Evolutionary conservation across 495 filamentous ascomycete genomes (phyloP).

Genomic region (Thozetella sp.): DNA sequence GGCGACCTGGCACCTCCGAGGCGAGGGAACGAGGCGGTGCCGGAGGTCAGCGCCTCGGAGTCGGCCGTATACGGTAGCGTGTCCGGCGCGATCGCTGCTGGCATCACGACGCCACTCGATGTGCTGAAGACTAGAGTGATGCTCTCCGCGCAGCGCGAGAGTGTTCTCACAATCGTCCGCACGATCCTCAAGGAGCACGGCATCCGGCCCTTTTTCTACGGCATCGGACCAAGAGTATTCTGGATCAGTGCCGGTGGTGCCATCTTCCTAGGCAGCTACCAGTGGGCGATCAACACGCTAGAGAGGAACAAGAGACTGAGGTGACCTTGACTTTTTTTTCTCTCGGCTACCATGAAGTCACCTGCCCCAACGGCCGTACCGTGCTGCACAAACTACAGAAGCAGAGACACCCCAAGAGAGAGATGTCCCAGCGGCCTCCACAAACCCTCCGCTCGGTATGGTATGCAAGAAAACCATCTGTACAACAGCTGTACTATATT

Average conservation of each 20-base stretch:
- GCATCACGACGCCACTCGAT: conserved; percentile 89
- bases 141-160: conserved; percentile 67
- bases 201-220: conserved; percentile 77
- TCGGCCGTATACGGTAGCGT: conserved; percentile 85
- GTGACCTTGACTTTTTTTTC: background rate
- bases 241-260: conserved; percentile 96
- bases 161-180: conserved; percentile 59
- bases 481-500: conserved; percentile 8
- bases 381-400: no score
- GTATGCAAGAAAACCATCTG: conserved; percentile 7
- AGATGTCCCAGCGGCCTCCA: conserved; percentile 4
- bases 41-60: conserved; percentile 69
- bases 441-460: background rate
- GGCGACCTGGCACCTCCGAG: conserved; percentile 12
- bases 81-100: conserved; percentile 84
- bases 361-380: no score
- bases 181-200: conserved; percentile 73
- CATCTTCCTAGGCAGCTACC: conserved; percentile 95
- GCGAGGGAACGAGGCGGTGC: conserved; percentile 35
- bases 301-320: conserved; percentile 25
- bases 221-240: conserved; percentile 83
- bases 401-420: no score
- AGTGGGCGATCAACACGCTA: conserved; percentile 80
- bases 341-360: conserved; percentile 10
- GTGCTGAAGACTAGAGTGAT: conserved; percentile 97